Conservation (phyloP, 257 asterid species). For the Euphrasia confusa region DNA sequence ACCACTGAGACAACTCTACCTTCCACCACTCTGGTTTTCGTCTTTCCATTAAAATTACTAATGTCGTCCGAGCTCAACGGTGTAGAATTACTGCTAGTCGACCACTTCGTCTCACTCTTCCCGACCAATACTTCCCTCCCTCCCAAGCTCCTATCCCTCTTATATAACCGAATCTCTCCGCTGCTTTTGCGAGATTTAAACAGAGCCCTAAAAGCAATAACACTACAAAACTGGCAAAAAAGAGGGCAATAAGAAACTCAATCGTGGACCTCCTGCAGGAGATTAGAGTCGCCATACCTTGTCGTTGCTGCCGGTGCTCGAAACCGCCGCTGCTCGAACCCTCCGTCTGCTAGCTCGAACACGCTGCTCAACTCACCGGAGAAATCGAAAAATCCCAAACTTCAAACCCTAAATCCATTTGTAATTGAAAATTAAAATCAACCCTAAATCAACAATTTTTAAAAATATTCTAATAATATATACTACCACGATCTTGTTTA, state of each 20-base stretch:
- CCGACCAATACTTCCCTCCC: conserved; percentile 87
- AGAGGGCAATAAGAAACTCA: conserved; percentile 38
- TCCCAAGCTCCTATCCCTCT: conserved; percentile 89
- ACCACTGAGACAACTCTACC: conserved; percentile 78
- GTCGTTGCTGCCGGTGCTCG: too few relatives aligned
- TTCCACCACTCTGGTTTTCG: conserved; percentile 23
- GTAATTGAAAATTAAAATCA: too few relatives aligned
- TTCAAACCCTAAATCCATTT: too few relatives aligned
- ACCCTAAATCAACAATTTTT: too few relatives aligned
- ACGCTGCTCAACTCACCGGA: too few relatives aligned
- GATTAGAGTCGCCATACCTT: conserved; percentile 18
- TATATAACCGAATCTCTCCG: conserved; percentile 47
- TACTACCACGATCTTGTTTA: too few relatives aligned
- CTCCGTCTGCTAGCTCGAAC: too few relatives aligned
- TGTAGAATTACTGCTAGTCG: conserved; percentile 26
- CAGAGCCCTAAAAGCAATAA: conserved; percentile 38
- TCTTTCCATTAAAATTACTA: conserved; percentile 23
- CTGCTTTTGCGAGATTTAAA: conserved; percentile 30
- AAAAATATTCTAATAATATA: too few relatives aligned
- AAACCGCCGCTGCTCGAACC: too few relatives aligned
- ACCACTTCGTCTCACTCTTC: conserved; percentile 31
- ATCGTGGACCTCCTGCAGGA: conserved; percentile 81
- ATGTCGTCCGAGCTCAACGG: conserved; percentile 33
- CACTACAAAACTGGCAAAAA: conserved; percentile 41
- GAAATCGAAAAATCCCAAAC: too few relatives aligned